These are phyloP conservation scores for Pyrus betulifolia DNA, from an alignment of 306 rosid species.

Conservation along the genomic window DNA sequence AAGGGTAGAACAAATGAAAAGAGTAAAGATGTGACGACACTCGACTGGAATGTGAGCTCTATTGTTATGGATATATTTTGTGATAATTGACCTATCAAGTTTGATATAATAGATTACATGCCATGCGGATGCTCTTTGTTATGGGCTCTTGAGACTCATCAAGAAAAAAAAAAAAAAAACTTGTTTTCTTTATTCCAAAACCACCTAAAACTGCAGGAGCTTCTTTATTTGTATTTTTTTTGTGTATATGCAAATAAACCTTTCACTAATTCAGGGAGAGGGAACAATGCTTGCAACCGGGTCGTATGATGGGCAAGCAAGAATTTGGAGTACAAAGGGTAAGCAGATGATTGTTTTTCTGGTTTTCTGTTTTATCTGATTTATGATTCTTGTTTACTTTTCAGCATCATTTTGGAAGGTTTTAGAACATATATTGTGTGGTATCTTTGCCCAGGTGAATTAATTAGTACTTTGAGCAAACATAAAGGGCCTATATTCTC, in stretches of 20 bases:
- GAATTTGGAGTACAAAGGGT: conserved; percentile 87
- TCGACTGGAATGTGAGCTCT: conserved; percentile 93
- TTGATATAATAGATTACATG: background rate
- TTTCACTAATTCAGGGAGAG: conserved; percentile 47
- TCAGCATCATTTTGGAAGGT: background rate
- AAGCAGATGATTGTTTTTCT: conserved; percentile 2
- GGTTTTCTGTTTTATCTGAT: background rate
- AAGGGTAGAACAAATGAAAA: conserved; percentile 74
- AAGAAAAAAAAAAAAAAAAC: background rate
- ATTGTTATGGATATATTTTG: background rate
- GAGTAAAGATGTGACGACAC: conserved; percentile 87
- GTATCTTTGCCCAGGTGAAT: conserved; percentile 54
- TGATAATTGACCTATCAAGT: background rate
- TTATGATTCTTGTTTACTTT: background rate
- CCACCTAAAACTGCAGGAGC: background rate
- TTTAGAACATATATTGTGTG: conserved; percentile 10
- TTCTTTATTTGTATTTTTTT: background rate
- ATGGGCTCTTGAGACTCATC: background rate
- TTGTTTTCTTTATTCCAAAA: background rate
- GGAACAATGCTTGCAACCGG: conserved; percentile 96
- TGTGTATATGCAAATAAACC: background rate
- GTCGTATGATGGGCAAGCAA: conserved; percentile 94
- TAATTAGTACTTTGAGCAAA: conserved; percentile 68
- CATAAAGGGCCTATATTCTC: conserved; percentile 93
- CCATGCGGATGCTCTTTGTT: background rate